Conservation (phyloP, 1,139 yeast genomes). For the Yamadazyma sp. region DNA sequence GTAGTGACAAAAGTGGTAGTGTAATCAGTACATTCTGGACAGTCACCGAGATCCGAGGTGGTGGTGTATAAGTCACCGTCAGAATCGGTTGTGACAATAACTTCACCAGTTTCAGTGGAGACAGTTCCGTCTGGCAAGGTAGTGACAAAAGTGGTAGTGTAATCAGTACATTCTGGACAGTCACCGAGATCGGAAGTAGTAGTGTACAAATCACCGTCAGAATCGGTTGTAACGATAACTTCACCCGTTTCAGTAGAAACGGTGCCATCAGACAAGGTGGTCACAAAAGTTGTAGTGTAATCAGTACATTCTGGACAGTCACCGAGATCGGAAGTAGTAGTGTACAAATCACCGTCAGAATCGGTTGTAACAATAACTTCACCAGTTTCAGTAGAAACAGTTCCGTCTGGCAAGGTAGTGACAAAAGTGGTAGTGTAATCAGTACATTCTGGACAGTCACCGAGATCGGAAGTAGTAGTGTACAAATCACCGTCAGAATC, state of each 20-base stretch:
- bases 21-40: no score
- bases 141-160: slow-evolving; percentile 9
- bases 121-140: slow-evolving; percentile 6
- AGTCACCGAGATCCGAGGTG: no score
- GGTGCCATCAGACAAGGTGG: slow-evolving; percentile 16
- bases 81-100: slow-evolving; percentile 12
- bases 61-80: slow-evolving; percentile 14
- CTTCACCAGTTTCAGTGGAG: slow-evolving; percentile 7
- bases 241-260: slow-evolving; percentile 13
- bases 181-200: slow-evolving; percentile 7
- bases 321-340: slow-evolving; percentile 12
- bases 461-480: slow-evolving; percentile 12
- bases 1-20: no score
- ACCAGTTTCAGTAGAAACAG: slow-evolving; percentile 3
- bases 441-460: slow-evolving; percentile 15
- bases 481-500: slow-evolving; percentile 39
- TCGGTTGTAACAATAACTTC: slow-evolving; percentile 12
- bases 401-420: slow-evolving; percentile 13
- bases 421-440: slow-evolving; percentile 18
- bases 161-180: slow-evolving; percentile 14
- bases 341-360: slow-evolving; percentile 14
- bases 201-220: slow-evolving; percentile 8
- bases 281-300: slow-evolving; percentile 18
- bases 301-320: slow-evolving; percentile 16
- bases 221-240: slow-evolving; percentile 13